Conservation (phyloP, 2,329 filamentous ascomycete species). For the Nemania abortiva region DNA sequence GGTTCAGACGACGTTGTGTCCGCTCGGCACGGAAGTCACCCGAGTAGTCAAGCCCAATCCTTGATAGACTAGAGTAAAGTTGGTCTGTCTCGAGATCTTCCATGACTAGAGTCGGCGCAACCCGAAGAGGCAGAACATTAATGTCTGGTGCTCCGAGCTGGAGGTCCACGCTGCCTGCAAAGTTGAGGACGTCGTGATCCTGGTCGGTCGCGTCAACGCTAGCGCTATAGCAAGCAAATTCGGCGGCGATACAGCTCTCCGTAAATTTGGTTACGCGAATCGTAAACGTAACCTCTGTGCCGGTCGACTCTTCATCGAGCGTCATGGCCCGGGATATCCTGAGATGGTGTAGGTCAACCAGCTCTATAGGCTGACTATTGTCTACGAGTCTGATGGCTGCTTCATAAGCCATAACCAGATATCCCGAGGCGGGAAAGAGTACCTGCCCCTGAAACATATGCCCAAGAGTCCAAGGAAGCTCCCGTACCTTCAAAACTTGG, state of each 20-base stretch:
- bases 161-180: not conserved
- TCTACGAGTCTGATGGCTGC: not conserved
- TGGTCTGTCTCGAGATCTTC: not conserved
- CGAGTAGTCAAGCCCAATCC: constrained; percentile 7
- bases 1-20: not conserved
- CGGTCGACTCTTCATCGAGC: constrained; percentile 7
- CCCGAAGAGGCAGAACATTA: not conserved
- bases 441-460: no score
- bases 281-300: not conserved
- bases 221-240: constrained; percentile 12
- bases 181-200: not conserved
- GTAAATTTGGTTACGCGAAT: not conserved
- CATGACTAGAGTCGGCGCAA: not conserved
- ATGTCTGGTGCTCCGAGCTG: not conserved
- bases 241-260: constrained; percentile 2
- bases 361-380: not conserved
- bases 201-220: not conserved
- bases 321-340: constrained; percentile 10
- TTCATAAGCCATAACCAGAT: not conserved
- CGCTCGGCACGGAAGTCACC: not conserved
- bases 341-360: not conserved
- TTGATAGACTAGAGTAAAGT: constrained; percentile 2
- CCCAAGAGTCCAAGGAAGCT: no score
- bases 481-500: no score
- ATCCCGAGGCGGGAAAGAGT: no score